Evolutionary conservation across 148 eudicot genomes (phyloP).

Genomic region (Beta vulgaris): DNA sequence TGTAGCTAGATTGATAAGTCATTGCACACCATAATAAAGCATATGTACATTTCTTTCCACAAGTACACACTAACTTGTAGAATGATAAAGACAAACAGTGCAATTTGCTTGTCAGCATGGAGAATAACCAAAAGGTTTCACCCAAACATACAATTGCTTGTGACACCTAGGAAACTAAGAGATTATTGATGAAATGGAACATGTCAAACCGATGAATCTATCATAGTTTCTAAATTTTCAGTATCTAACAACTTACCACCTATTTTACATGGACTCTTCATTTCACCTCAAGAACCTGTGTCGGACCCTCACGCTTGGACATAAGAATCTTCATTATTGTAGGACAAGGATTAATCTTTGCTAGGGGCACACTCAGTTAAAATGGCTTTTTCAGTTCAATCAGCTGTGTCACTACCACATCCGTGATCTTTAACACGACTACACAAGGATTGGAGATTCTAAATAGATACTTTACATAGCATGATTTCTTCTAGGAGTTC

Average conservation of each 20-base stretch:
- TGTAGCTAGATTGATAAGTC: not conserved
- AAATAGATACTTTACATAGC: too few relatives aligned
- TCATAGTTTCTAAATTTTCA: not conserved
- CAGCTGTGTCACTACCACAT: not conserved
- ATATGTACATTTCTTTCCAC: not conserved
- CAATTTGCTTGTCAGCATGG: not conserved
- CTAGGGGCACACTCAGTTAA: not conserved
- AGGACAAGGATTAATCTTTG: not conserved
- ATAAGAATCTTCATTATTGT: too few relatives aligned
- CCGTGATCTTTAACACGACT: not conserved
- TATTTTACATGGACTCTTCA: too few relatives aligned
- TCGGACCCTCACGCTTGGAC: too few relatives aligned
- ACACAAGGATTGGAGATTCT: not conserved
- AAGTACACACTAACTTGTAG: not conserved
- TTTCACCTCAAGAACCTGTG: too few relatives aligned
- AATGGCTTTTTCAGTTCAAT: not conserved
- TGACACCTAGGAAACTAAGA: not conserved
- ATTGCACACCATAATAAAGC: not conserved
- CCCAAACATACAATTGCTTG: not conserved
- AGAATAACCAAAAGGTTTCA: not conserved
- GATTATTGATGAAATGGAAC: not conserved
- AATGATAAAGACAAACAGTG: not conserved
- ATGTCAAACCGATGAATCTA: not conserved
- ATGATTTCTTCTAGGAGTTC: not conserved
- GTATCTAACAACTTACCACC: not conserved